A percentile compares a stretch with the other conserved stretches of the same genome.
Evolutionary conservation across 805 yeast species (phyloP).

Genomic region (Starmera amethionina): DNA sequence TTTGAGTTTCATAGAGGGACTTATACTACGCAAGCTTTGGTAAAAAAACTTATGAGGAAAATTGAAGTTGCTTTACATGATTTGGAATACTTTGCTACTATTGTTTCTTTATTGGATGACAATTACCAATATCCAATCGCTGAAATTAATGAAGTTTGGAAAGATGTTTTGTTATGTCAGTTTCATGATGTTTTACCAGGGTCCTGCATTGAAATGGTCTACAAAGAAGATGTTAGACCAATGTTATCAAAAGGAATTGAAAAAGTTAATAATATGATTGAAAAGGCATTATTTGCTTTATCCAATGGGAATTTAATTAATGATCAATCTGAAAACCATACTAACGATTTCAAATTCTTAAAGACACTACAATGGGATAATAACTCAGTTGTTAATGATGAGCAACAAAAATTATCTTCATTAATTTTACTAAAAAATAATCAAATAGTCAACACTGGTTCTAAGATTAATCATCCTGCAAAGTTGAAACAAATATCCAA

Average conservation of each 20-base stretch:
- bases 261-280: slow-evolving; percentile 41
- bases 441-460: slow-evolving; percentile 3
- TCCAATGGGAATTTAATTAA: slow-evolving; percentile 13
- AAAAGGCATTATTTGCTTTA: slow-evolving; percentile 38
- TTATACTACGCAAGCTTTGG: slow-evolving; percentile 86
- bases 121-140: slow-evolving; percentile 63
- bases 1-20: slow-evolving; percentile 96
- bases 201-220: slow-evolving; percentile 88
- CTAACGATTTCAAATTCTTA: slow-evolving; percentile 11
- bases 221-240: slow-evolving; percentile 78
- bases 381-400: slow-evolving; percentile 24
- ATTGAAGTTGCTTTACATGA: slow-evolving; percentile 75
- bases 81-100: slow-evolving; percentile 73
- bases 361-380: slow-evolving; percentile 64
- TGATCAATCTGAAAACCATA: too few relatives aligned
- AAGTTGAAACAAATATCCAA: slow-evolving; percentile 30
- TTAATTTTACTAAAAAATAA: neutral
- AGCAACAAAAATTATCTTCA: slow-evolving; percentile 1
- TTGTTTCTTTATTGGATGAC: slow-evolving; percentile 45
- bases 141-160: slow-evolving; percentile 71
- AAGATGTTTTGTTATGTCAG: slow-evolving; percentile 79
- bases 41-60: slow-evolving; percentile 70
- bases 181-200: slow-evolving; percentile 99
- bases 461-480: slow-evolving; percentile 35
- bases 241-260: slow-evolving; percentile 52